These are phyloP conservation scores for Aureobasidium sp. DNA, from an alignment of 2,329 filamentous ascomycete genomes.

Conservation along the genomic window DNA sequence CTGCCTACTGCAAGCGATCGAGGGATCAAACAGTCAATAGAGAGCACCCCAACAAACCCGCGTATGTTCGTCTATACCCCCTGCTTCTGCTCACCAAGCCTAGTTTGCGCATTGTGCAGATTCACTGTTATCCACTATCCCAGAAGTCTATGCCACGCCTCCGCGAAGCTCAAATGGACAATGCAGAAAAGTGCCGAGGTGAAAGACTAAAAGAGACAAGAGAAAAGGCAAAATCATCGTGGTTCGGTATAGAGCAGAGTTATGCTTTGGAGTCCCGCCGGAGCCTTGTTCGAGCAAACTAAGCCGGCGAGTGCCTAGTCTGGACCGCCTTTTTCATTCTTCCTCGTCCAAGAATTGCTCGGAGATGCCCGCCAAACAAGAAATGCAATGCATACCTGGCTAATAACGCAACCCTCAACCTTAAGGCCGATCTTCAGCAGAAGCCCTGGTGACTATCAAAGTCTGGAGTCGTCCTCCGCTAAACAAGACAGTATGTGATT, in stretches of 20 bases:
- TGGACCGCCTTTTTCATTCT: background rate
- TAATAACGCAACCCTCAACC: background rate
- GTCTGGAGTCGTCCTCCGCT: background rate
- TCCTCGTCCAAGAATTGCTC: background rate
- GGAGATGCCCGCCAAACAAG: background rate
- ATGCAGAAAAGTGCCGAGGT: background rate
- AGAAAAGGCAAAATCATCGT: constrained; percentile 1
- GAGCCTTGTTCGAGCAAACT: background rate
- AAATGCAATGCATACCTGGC: background rate
- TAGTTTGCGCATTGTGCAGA: background rate
- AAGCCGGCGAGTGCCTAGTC: background rate
- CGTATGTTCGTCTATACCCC: background rate
- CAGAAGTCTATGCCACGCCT: background rate
- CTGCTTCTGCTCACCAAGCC: background rate
- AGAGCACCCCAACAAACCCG: background rate
- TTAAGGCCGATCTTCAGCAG: background rate
- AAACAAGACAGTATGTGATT: background rate
- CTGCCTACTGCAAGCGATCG: background rate
- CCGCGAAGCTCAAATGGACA: background rate
- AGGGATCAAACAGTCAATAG: background rate
- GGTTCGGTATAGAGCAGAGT: background rate
- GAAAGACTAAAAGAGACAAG: background rate
- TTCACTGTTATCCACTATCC: background rate
- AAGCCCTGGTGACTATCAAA: background rate
- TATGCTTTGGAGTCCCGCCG: background rate